A percentile compares a stretch with the other conserved stretches of the same genome.
phyloP scores from a whole-genome alignment of 306 rosid species.

The Lathyrus sativus region DNA sequence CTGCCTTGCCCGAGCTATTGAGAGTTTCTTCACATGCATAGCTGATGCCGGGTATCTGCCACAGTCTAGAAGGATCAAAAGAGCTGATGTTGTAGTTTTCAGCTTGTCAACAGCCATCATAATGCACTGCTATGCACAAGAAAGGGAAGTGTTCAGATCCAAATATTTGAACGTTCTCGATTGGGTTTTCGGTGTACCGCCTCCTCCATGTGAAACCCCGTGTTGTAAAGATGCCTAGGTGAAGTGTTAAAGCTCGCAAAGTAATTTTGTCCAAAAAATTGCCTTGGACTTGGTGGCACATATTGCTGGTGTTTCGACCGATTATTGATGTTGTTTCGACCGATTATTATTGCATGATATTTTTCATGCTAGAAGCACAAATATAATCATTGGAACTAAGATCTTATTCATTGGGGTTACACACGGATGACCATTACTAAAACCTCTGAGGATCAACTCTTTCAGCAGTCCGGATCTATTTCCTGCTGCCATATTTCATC shows the following conservation, averaged over 20 bases:
- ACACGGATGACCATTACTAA: neutral
- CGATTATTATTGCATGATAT: constrained; percentile 23
- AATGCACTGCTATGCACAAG: constrained; percentile 95
- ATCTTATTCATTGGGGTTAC: neutral
- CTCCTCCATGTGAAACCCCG: constrained; percentile 84
- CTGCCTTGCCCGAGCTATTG: constrained; percentile 86
- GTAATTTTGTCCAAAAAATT: constrained; percentile 23
- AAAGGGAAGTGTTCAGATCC: constrained; percentile 93
- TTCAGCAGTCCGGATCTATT: neutral
- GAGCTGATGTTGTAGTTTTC: constrained; percentile 81
- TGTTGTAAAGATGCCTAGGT: constrained; percentile 49
- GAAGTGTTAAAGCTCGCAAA: constrained; percentile 1
- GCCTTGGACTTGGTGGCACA: neutral
- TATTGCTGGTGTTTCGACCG: constrained; percentile 8
- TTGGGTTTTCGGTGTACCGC: constrained; percentile 97
- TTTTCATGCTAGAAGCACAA: constrained; percentile 8
- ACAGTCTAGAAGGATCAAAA: constrained; percentile 61
- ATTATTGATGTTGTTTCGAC: constrained; percentile 22
- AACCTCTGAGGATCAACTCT: neutral
- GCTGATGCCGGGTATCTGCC: constrained; percentile 76
- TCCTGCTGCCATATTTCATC: neutral
- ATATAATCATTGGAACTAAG: constrained; percentile 12
- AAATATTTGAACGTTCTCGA: constrained; percentile 90
- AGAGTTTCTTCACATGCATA: constrained; percentile 88
- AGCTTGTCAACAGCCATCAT: constrained; percentile 94